Evolutionary conservation across 2,329 filamentous ascomycete genomes (phyloP), one percentile per base, ranked within the genome.

Genomic region (Meredithiella fracta): DNA sequence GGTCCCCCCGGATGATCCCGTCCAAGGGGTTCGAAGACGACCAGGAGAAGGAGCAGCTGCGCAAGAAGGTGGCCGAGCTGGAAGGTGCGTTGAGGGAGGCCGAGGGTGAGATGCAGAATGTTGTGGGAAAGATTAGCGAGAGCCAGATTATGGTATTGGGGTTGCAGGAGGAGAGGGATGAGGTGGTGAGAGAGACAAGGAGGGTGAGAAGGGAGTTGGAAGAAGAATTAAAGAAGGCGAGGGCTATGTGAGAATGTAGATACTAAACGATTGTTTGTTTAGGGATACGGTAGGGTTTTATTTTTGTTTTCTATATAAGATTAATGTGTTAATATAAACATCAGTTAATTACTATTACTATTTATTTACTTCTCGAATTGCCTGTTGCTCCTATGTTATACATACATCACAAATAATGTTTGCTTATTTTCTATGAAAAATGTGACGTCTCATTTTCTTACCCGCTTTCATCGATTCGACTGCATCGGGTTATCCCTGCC

Each of bases 61-160:
- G 89, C 66, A 78, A 80, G 59, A 82, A 85, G 59, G 86, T 97
- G 6, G 73, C 80, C 57, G 88, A 95, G 69, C 79, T 98, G 2
- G 92, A 98, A 72, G 82, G 80, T 63, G 84, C 90, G 15, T 67
- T 70, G 2, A 66, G 67, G 7, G 67, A 70, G 37, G 67, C 69
- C 9, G 87, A 92, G 64, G 75, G 73, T 50, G 86, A 91, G 68
- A 90, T 92, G 83, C 80, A 87, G 64, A 82, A 86, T 64, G 86
- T 92, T 4, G 82, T 92, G 15, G 75, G 80, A 59, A 77, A 80
- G 62, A 91, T 94, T 82, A 90, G 86, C 69, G 73, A 75, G 62
- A 84, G 86, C 25, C 86, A 92, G 70, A 85, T 91, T 60, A 85
- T 90, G 68, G 86, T 92, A 49, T 80, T 85, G 63, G 83, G 87